Evolutionary conservation across 2,329 filamentous ascomycete genomes (phyloP), one percentile per base, ranked within the genome.

Genomic region (Phialophora verrucosa): DNA sequence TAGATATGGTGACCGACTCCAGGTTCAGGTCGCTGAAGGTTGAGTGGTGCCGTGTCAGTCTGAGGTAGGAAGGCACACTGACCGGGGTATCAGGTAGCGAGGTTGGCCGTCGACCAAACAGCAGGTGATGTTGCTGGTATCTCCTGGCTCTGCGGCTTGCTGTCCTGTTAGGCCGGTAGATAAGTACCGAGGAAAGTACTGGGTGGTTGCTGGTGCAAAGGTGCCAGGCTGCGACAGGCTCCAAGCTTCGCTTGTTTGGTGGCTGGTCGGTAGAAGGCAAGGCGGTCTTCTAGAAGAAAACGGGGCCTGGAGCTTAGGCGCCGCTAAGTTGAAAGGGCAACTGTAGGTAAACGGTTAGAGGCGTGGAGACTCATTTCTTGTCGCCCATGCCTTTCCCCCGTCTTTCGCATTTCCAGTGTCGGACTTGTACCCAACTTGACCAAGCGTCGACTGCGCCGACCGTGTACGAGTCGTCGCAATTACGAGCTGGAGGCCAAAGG

Each of bases 201-300:
- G 10, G 49, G 20, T 51, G 27, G 20, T 27, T 6, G 5, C 53
- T 55, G 23, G 20, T 53, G 49, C 49, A 14, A 25, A 17, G 20
- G n/a, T n/a, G 27, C 29, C n/a, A n/a, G n/a, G n/a, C n/a, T n/a
- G n/a, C n/a, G 25, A 55, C n/a, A 27, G 53, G 11, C 29, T 55
- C n/a, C 53, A 32, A 55, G 53, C 4, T 54, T 61, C 50, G 49
- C 59, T 55, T 55, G 53, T 10, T 31, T 20, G 59, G 59, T 61
- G 59, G 59, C 59, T 61, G 59, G 59, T 60, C 63, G 63, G 63
- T 65, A 63, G 63, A 69, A 64, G 63, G 42, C 54, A 59, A 42
- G 49, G 38, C 47, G 50, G 55, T 29, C 66, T 69, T 69, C 66
- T 63, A 69, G 66, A 69, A 69, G 66, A 42, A 69, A 66, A 69